Base-by-base conservation (phyloP, 2,329 filamentous ascomycete genomes). In the Coniochaeta prunicola region DNA sequence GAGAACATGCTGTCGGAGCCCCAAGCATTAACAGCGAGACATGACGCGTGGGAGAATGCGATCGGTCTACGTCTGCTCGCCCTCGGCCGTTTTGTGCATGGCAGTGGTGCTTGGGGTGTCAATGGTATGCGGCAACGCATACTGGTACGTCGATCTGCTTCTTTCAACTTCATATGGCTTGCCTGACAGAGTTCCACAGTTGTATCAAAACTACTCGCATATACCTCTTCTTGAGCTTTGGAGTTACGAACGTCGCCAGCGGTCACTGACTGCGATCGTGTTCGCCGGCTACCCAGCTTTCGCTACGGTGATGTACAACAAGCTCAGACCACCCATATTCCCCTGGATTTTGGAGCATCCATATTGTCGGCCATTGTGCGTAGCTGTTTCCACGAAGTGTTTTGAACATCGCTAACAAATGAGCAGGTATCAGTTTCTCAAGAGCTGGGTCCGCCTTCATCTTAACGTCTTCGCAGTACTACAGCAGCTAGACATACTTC, bases 101-200 rank as follows among this genome's bases (percentile, higher is more conserved):
- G 79, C 9, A 72, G 76, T 0, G 71, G 73, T 13, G 72, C 79
- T 21, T 83, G 83, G 74, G 81, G 81, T 3, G 63, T 84, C 13
- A 75, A 79, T 31, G 80, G 80, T 4, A 66, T 84, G 60, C 73
- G 81, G 30, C 77, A 83, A 60, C 76, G 83, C 9, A 77, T 84
- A n/a, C 62, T 85, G 60, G 80, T 83, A 64, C 53, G 73, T 60
- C 9, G 2, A 15, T 17, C 26, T 56, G 13, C 12, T 19, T 53
- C 26, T 53, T 59, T 7, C 57, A 30, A 12, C 7, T 53, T 15
- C 36, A 53, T 55, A 59, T 17, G 17, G 53, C 28, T 40, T 17
- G 12, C 6, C 42, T 54, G 8, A 54, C 30, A 36, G 10, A 21
- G 10, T 26, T 24, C 24, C 2, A 26, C 26, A 83, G 80, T 73